Percentiles rank a stretch among this genome's conserved stretches.
Evolutionary conservation across 805 yeast genomes (phyloP).

Genomic region (Zygotorulaspora florentina): DNA sequence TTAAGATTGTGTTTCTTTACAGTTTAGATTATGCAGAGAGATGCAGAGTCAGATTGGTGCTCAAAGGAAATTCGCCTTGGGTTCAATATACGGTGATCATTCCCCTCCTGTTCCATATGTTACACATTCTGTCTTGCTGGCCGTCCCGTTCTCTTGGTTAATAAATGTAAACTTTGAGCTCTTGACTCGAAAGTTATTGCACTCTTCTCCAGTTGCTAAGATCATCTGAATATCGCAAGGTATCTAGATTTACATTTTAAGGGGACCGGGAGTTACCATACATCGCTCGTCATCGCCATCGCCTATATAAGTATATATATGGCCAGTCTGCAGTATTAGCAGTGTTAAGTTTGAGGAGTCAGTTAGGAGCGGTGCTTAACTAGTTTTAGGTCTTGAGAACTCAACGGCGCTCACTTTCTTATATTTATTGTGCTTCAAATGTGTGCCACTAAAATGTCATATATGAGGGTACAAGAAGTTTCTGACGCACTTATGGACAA

Average conservation of each 20-base stretch:
- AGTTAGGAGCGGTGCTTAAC: no score
- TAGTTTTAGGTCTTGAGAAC: no score
- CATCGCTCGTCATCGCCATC: background rate
- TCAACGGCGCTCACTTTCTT: no score
- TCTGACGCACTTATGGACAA: background rate
- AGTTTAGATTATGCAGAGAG: background rate
- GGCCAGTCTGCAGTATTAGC: background rate
- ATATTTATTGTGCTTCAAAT: background rate
- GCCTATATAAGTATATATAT: background rate
- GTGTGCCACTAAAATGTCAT: slow-evolving; percentile 14
- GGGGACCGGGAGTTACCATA: background rate
- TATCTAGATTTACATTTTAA: background rate
- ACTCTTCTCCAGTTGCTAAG: no score
- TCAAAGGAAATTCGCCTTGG: background rate
- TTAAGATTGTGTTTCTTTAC: background rate
- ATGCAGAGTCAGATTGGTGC: background rate
- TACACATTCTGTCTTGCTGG: no score
- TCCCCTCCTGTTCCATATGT: background rate
- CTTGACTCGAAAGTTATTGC: background rate
- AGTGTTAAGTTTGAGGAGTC: no score
- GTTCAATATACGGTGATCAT: background rate
- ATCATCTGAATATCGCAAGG: no score
- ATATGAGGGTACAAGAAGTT: slow-evolving; percentile 7
- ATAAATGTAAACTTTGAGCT: background rate
- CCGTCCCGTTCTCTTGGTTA: background rate